Evolutionary conservation across 1,284 basidiomycete genomes (phyloP).

Genomic region (Trametes sp.): DNA sequence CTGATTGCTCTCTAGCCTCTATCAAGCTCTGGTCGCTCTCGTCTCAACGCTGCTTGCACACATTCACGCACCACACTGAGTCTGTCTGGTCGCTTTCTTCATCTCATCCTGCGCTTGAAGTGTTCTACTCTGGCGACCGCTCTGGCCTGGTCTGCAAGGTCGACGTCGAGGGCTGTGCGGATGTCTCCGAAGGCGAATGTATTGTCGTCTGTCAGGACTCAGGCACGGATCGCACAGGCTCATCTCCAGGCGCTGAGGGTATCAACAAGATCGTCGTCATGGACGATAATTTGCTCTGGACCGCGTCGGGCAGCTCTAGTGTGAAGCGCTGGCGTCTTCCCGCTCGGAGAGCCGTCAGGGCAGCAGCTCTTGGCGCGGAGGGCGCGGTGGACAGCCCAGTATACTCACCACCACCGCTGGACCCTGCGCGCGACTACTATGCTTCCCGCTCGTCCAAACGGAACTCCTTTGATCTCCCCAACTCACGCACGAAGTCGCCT

Average conservation of each 20-base stretch:
- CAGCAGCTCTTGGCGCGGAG: slow-evolving; percentile 37
- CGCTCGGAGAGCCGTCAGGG: slow-evolving; percentile 49
- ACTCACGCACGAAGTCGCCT: slow-evolving; percentile 25
- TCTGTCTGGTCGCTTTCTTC: slow-evolving; percentile 96
- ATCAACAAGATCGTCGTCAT: slow-evolving; percentile 87
- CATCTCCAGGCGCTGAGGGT: slow-evolving; percentile 60
- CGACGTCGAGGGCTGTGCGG: slow-evolving; percentile 84
- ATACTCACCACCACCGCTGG: slow-evolving; percentile 27
- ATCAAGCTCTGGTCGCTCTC: slow-evolving; percentile 93
- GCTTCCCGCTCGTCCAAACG: slow-evolving; percentile 33
- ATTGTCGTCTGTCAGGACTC: slow-evolving; percentile 82
- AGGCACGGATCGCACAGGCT: slow-evolving; percentile 26
- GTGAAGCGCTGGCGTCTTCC: slow-evolving; percentile 85
- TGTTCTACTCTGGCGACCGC: slow-evolving; percentile 96
- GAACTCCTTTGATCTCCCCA: slow-evolving; percentile 33
- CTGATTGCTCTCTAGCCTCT: slow-evolving; percentile 56
- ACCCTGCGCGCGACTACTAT: slow-evolving; percentile 31
- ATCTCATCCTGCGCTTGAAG: slow-evolving; percentile 86
- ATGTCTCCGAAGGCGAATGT: slow-evolving; percentile 90
- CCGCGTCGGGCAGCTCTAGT: slow-evolving; percentile 84
- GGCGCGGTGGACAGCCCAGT: slow-evolving; percentile 40
- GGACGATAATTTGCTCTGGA: slow-evolving; percentile 92
- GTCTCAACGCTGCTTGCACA: slow-evolving; percentile 92
- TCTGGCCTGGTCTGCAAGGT: slow-evolving; percentile 90
- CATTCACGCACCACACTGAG: slow-evolving; percentile 95